phyloP scores from a whole-genome alignment of 75 land plant genomes.

The Cupressus sempervirens region DNA sequence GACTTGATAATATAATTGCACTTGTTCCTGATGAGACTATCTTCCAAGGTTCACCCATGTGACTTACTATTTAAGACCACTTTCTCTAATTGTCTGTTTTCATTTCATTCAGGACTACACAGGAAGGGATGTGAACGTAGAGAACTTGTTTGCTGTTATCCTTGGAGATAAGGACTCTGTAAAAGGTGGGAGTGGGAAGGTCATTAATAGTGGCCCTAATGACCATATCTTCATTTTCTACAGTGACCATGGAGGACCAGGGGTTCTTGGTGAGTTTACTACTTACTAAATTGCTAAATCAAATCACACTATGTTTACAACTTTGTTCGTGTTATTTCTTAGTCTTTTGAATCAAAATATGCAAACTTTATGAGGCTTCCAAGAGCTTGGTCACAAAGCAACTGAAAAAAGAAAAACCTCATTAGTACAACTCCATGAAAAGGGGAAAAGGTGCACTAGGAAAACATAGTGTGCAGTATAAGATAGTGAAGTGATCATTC shows the following conservation, averaged over 20 bases:
- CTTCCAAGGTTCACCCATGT: background rate
- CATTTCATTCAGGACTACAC: conserved; percentile 66
- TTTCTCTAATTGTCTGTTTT: background rate
- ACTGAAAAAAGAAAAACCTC: background rate
- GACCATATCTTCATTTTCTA: conserved; percentile 88
- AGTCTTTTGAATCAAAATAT: background rate
- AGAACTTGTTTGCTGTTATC: conserved; percentile 75
- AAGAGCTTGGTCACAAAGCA: background rate
- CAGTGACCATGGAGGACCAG: conserved; percentile 89
- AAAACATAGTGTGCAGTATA: background rate
- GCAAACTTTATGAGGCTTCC: background rate
- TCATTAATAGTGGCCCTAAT: conserved; percentile 81
- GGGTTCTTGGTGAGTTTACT: conserved; percentile 71
- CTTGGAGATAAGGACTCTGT: conserved; percentile 80
- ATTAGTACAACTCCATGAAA: background rate
- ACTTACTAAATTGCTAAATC: background rate
- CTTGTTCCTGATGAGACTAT: background rate
- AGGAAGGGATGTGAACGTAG: conserved; percentile 64
- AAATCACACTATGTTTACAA: background rate
- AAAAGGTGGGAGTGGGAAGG: conserved; percentile 87
- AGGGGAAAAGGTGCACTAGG: background rate
- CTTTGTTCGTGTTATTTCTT: background rate
- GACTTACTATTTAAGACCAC: background rate
- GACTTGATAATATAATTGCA: background rate
- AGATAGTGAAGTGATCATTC: background rate